Conservation (phyloP, 305 asterid species). For the Solanum hybrid region DNA sequence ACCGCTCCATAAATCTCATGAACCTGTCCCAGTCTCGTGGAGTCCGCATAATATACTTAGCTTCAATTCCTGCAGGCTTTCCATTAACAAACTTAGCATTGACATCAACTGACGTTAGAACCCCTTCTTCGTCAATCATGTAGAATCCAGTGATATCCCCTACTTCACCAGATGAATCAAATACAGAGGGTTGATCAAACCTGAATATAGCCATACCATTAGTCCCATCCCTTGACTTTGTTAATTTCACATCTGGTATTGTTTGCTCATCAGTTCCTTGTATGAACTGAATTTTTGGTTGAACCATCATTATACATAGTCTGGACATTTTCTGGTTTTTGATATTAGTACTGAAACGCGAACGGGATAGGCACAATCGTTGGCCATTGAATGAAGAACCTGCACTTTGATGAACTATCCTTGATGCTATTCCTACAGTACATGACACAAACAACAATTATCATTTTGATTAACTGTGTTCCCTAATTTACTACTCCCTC, state of each 20-base stretch:
- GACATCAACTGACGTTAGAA: slow-evolving; percentile 73
- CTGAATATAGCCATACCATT: slow-evolving; percentile 86
- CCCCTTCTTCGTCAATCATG: slow-evolving; percentile 93
- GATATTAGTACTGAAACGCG: slow-evolving; percentile 16
- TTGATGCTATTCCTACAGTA: slow-evolving; percentile 32
- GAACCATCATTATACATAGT: slow-evolving; percentile 50
- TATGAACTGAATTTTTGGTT: slow-evolving; percentile 83
- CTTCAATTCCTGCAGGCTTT: slow-evolving; percentile 87
- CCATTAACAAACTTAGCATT: slow-evolving; percentile 78
- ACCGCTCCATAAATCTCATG: slow-evolving; percentile 95
- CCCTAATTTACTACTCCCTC: neutral
- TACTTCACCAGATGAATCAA: slow-evolving; percentile 77
- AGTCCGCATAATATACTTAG: slow-evolving; percentile 72
- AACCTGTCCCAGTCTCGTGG: slow-evolving; percentile 90
- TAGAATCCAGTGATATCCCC: slow-evolving; percentile 90
- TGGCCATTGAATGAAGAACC: slow-evolving; percentile 58
- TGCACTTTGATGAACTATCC: slow-evolving; percentile 27
- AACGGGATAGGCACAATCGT: slow-evolving; percentile 24
- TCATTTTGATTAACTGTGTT: neutral
- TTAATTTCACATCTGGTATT: slow-evolving; percentile 77
- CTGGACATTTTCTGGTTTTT: slow-evolving; percentile 14
- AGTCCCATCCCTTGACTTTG: slow-evolving; percentile 79
- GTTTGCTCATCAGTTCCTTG: slow-evolving; percentile 86
- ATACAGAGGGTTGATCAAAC: slow-evolving; percentile 75
- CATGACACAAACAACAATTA: neutral